phyloP scores from a whole-genome alignment of 1,284 basidiomycete genomes.

The Hymenochaete sp. region DNA sequence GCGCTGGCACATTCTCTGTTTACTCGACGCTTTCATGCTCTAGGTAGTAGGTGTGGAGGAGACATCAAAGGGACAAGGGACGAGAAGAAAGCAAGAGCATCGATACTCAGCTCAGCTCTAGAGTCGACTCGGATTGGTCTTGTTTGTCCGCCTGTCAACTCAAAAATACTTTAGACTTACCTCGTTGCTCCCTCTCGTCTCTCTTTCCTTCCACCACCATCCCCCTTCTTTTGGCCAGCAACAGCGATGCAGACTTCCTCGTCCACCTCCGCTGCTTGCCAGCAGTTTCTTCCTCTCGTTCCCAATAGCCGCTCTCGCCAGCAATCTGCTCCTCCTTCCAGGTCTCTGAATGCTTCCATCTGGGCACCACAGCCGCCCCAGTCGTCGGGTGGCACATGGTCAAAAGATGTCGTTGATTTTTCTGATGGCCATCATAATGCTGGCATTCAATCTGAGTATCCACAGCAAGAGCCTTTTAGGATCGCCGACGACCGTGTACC shows the following conservation, averaged over 20 bases:
- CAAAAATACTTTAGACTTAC: too few species aligned
- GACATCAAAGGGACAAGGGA: too few species aligned
- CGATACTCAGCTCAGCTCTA: too few species aligned
- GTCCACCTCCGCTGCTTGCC: slow-evolving; percentile 7
- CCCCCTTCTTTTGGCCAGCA: slow-evolving; percentile 2
- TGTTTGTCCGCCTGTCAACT: too few species aligned
- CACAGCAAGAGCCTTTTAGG: slow-evolving; percentile 24
- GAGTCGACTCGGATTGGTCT: too few species aligned
- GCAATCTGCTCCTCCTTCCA: slow-evolving; percentile 16
- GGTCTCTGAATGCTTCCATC: slow-evolving; percentile 39
- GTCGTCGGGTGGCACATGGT: slow-evolving; percentile 55
- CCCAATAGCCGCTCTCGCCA: slow-evolving; percentile 14
- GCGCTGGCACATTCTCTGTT: too few species aligned
- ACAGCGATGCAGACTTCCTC: slow-evolving; percentile 12
- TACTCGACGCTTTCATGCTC: too few species aligned
- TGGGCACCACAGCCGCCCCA: slow-evolving; percentile 75
- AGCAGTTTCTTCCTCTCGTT: slow-evolving; percentile 16
- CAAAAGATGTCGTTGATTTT: slow-evolving; percentile 51
- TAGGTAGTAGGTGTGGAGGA: too few species aligned
- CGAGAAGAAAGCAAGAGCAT: too few species aligned
- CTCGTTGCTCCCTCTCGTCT: too few species aligned
- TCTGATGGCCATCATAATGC: slow-evolving; percentile 29
- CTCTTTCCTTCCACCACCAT: slow-evolving; percentile 4
- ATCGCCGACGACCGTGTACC: slow-evolving; percentile 25
- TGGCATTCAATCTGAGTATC: slow-evolving; percentile 29